Evolutionary conservation across 2,329 filamentous ascomycete genomes (phyloP), one percentile per base, ranked within the genome.

Genomic region (Microcyclospora tardicrescens): DNA sequence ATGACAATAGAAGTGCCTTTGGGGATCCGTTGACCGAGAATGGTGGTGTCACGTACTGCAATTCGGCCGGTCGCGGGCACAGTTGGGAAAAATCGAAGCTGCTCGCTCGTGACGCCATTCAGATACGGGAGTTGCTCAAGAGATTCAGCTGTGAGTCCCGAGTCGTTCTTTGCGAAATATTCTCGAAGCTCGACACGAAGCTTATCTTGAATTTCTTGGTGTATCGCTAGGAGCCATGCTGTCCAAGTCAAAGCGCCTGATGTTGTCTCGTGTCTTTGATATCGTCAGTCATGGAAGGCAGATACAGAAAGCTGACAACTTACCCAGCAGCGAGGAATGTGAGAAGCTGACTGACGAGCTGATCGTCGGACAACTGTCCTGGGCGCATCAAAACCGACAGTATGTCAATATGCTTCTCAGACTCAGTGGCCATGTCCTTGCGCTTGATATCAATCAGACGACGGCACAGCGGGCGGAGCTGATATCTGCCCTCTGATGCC

Each of bases 81-180:
- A 12, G 47, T 43, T 6, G 43, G 45, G 35, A 46, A 49, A 27
- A 50, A 40, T 1, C 49, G 43, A 2, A 53, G 41, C 10, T 42
- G 34, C 24, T 93, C 84, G 55, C 72, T 81, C 54, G 79, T 77
- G 16, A 91, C 75, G 16, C 82, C 83, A 52, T 81, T 75, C 34
- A 87, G 73, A 57, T 85, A 91, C 1, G 79, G 77, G 53, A 91
- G 69, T 36, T 65, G 65, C 58, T 87, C 81, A 44, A 86, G 71
- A 43, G 77, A 67, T 6, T 63, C 49, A 42, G 65, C 66, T 1
- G 64, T 62, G 39, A 75, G 65, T 16, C 40, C 62, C 3, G 34
- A 31, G 27, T 59, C 49, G 11, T 55, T 55, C 5, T 64, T 52
- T 10, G 39, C 42, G 5, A 70, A 61, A 1, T 57, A 44, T 1